Percentiles rank a stretch among this genome's conserved stretches.
phyloP scores from a whole-genome alignment of 345 rosid species.

The Physaria fendleri region DNA sequence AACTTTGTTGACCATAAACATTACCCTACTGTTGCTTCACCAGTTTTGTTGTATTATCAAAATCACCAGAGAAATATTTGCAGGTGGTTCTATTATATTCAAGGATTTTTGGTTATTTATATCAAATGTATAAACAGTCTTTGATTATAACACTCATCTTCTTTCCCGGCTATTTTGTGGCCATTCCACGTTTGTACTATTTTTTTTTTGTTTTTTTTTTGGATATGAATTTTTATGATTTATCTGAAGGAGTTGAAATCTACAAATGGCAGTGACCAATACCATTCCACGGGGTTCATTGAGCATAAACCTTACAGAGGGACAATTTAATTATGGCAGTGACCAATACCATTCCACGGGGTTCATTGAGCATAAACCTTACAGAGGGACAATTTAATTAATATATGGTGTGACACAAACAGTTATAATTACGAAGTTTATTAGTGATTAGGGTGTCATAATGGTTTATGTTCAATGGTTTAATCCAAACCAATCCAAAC shows the following conservation, averaged over 20 bases:
- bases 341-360: background rate
- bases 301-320: background rate
- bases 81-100: slow-evolving; percentile 14
- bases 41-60: slow-evolving; percentile 33
- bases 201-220: slow-evolving; percentile 11
- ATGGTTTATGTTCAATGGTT: no score
- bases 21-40: slow-evolving; percentile 22
- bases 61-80: slow-evolving; percentile 19
- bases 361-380: background rate
- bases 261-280: background rate
- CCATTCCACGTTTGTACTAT: slow-evolving; percentile 21
- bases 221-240: slow-evolving; percentile 10
- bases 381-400: background rate
- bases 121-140: slow-evolving; percentile 27
- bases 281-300: background rate
- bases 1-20: slow-evolving; percentile 19
- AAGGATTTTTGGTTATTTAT: slow-evolving; percentile 30
- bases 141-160: slow-evolving; percentile 21
- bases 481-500: no score
- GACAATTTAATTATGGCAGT: background rate
- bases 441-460: no score
- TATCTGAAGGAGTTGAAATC: background rate
- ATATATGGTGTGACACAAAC: no score
- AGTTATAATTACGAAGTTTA: no score
- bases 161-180: slow-evolving; percentile 21